Percentiles rank a stretch among this genome's conserved stretches.
Conservation (phyloP, 176 grass and related monocot species). For the Oryza nivara region DNA sequence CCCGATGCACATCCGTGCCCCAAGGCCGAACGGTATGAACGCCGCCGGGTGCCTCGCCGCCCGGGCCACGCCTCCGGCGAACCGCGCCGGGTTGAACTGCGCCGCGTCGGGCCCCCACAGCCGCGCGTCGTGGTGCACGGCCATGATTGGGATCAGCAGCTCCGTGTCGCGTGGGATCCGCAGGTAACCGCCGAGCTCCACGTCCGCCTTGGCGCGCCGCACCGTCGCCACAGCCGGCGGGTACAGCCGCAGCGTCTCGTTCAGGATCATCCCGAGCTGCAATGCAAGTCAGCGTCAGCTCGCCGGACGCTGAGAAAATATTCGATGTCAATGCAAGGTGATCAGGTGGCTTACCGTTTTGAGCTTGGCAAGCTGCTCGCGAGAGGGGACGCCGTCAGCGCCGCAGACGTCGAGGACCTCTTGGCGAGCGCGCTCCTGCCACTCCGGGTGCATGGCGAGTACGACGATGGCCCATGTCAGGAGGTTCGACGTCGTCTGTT, state of each 20-base stretch:
- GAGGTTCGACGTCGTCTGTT: constrained; percentile 97
- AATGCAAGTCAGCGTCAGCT: constrained; percentile 16
- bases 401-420: constrained; percentile 94
- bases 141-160: constrained; percentile 95
- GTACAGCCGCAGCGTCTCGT: constrained; percentile 96
- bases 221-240: constrained; percentile 96
- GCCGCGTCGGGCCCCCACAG: constrained; percentile 86
- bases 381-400: constrained; percentile 55
- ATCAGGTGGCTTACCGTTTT: constrained; percentile 64
- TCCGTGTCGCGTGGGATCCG: constrained; percentile 81
- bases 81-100: constrained; percentile 90
- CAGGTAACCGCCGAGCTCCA: constrained; percentile 70
- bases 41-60: constrained; percentile 75
- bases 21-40: constrained; percentile 96
- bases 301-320: background rate
- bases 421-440: constrained; percentile 83
- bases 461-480: constrained; percentile 92
- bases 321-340: background rate
- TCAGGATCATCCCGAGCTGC: constrained; percentile 93
- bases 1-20: constrained; percentile 93
- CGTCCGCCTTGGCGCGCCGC: constrained; percentile 76
- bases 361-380: constrained; percentile 83
- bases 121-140: constrained; percentile 82
- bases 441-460: constrained; percentile 94
- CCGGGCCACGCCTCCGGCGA: constrained; percentile 58